Evolutionary conservation across 768 basidiomycete genomes (phyloP).

Genomic region (Hypholoma fasciculare): DNA sequence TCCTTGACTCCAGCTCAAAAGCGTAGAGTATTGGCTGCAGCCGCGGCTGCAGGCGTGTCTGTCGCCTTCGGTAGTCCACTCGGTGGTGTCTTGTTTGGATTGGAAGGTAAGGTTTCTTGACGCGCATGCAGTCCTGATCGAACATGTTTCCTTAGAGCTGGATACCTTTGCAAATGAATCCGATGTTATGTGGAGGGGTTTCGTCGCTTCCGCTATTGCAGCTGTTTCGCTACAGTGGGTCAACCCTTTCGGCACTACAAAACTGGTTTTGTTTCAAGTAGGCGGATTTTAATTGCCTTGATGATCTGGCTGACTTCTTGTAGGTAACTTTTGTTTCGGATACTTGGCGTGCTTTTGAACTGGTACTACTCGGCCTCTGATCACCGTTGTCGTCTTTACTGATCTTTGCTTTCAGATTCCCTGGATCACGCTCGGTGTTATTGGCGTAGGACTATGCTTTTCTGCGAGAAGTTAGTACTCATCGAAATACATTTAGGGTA

Average conservation of each 20-base stretch:
- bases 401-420: slow-evolving; percentile 48
- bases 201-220: slow-evolving; percentile 86
- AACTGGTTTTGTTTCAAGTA: slow-evolving; percentile 80
- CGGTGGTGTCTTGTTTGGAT: slow-evolving; percentile 82
- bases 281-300: slow-evolving; percentile 4
- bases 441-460: slow-evolving; percentile 44
- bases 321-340: slow-evolving; percentile 60
- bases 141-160: slow-evolving; percentile 41
- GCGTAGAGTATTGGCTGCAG: slow-evolving; percentile 78
- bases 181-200: slow-evolving; percentile 85
- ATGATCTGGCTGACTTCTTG: not conserved
- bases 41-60: slow-evolving; percentile 84
- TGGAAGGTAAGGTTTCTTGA: slow-evolving; percentile 53
- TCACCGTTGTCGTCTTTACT: not conserved
- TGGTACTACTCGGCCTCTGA: slow-evolving; percentile 39
- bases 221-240: slow-evolving; percentile 83
- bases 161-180: slow-evolving; percentile 70
- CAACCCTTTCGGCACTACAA: slow-evolving; percentile 84
- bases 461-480: not conserved
- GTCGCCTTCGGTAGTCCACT: slow-evolving; percentile 89
- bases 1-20: slow-evolving; percentile 59
- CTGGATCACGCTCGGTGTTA: slow-evolving; percentile 63
- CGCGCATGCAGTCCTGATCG: not conserved
- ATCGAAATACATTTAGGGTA: slow-evolving; percentile 40
- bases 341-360: slow-evolving; percentile 72